Evolutionary conservation across 108 stramenopile species (phyloP).

Genomic region (Phaeodactylum tricornutum): DNA sequence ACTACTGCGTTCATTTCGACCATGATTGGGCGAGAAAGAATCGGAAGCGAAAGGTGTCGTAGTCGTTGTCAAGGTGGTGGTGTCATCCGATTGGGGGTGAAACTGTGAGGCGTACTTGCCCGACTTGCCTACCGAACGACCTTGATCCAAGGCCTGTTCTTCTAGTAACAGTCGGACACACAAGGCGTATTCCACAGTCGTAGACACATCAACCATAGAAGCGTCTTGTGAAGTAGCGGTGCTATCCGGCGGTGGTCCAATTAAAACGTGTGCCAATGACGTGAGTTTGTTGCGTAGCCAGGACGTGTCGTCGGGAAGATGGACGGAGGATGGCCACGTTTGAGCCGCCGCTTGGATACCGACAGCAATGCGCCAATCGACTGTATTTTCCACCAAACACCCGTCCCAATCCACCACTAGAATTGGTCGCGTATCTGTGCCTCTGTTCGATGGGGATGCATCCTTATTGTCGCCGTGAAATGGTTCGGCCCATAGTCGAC

Average conservation of each 20-base stretch:
- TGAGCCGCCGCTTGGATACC: not conserved
- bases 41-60: too few relatives aligned
- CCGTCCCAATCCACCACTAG: slow-evolving; percentile 11
- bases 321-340: slow-evolving; percentile 3
- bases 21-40: not conserved
- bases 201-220: slow-evolving; percentile 1
- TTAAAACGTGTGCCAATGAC: slow-evolving; percentile 7
- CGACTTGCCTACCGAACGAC: slow-evolving; percentile 37
- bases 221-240: not conserved
- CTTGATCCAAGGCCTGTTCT: slow-evolving; percentile 49
- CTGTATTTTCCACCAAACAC: slow-evolving; percentile 3
- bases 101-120: slow-evolving; percentile 54
- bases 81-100: slow-evolving; percentile 20
- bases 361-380: not conserved
- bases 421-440: too few relatives aligned
- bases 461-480: too few relatives aligned
- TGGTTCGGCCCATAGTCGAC: too few relatives aligned
- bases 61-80: not conserved
- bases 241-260: not conserved
- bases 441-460: too few relatives aligned
- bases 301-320: not conserved
- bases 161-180: slow-evolving; percentile 40
- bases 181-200: slow-evolving; percentile 25
- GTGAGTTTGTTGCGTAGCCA: slow-evolving; percentile 10
- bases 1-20: slow-evolving; percentile 14